A percentile compares a stretch with the other conserved stretches of the same genome.
Evolutionary conservation across 306 rosid species (phyloP).

Genomic region (Medicago ruthenica): DNA sequence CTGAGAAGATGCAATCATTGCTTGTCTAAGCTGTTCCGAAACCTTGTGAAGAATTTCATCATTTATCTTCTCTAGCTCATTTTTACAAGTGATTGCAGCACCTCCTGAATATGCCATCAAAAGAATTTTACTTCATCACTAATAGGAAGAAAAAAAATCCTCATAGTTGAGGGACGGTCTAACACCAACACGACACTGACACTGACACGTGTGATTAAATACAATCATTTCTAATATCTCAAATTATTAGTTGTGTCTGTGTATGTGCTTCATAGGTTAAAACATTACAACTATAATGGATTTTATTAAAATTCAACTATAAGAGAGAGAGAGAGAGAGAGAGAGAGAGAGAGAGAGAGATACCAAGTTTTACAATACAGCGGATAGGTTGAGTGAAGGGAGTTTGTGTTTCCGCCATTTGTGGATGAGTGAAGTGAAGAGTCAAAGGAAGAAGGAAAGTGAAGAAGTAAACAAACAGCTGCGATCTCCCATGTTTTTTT

Average conservation of each 20-base stretch:
- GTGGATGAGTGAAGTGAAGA: not conserved
- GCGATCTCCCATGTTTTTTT: too few species aligned
- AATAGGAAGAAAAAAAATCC: not conserved
- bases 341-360: constrained; percentile 10
- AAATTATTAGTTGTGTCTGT: not conserved
- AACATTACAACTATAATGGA: constrained; percentile 1
- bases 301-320: constrained; percentile 1
- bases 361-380: constrained; percentile 89
- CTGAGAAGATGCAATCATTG: constrained; percentile 59
- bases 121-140: constrained; percentile 20
- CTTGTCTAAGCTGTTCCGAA: constrained; percentile 76
- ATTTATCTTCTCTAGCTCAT: constrained; percentile 78
- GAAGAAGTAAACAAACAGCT: not conserved
- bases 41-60: constrained; percentile 72
- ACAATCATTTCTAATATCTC: not conserved
- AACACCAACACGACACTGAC: not conserved
- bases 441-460: constrained; percentile 9
- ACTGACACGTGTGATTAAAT: not conserved
- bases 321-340: not conserved
- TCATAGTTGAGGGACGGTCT: not conserved
- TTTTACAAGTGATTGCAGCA: constrained; percentile 88
- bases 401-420: constrained; percentile 47
- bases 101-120: constrained; percentile 61
- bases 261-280: not conserved
- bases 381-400: constrained; percentile 60